phyloP scores from a whole-genome alignment of 1,139 yeast genomes.

The Spencermartinsiella ligniputridi region DNA sequence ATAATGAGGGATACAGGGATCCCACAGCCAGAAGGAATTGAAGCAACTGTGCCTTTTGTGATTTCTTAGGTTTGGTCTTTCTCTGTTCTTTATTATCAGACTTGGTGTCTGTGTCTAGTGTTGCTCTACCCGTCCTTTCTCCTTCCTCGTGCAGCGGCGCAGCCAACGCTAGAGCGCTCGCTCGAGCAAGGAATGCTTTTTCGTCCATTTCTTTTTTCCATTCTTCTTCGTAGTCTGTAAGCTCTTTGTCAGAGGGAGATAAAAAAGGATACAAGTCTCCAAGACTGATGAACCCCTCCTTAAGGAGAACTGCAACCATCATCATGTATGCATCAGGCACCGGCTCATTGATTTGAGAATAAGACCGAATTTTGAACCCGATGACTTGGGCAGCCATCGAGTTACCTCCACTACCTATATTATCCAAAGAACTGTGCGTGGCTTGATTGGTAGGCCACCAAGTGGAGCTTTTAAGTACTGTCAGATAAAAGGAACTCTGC shows the following conservation, averaged over 20 bases:
- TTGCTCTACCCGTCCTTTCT: conserved; percentile 8
- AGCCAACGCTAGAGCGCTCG: conserved; percentile 81
- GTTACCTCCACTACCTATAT: conserved; percentile 51
- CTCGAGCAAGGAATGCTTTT: conserved; percentile 58
- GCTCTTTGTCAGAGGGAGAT: conserved; percentile 42
- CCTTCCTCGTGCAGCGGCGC: conserved; percentile 76
- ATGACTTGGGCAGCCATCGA: conserved; percentile 56
- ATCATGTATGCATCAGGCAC: conserved; percentile 46
- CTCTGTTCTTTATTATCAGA: conserved; percentile 9
- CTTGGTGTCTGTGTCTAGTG: conserved; percentile 7
- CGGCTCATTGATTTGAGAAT: conserved; percentile 33
- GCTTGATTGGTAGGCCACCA: conserved; percentile 62
- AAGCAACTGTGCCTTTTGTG: conserved; percentile 43
- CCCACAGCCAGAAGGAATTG: conserved; percentile 58
- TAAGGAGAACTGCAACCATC: conserved; percentile 54
- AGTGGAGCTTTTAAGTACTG: conserved; percentile 47
- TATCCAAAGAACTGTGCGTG: conserved; percentile 29
- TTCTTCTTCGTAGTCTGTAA: conserved; percentile 41
- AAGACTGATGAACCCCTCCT: conserved; percentile 63
- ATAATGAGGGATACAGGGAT: conserved; percentile 58
- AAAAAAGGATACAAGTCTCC: conserved; percentile 57
- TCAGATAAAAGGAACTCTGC: conserved; percentile 45
- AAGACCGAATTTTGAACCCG: conserved; percentile 48
- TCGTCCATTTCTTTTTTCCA: conserved; percentile 55
- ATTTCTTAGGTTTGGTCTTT: conserved; percentile 17